A percentile compares a stretch with the other conserved stretches of the same genome.
phyloP scores from a whole-genome alignment of 495 filamentous ascomycete species.

The Aspergillus asperescens region DNA sequence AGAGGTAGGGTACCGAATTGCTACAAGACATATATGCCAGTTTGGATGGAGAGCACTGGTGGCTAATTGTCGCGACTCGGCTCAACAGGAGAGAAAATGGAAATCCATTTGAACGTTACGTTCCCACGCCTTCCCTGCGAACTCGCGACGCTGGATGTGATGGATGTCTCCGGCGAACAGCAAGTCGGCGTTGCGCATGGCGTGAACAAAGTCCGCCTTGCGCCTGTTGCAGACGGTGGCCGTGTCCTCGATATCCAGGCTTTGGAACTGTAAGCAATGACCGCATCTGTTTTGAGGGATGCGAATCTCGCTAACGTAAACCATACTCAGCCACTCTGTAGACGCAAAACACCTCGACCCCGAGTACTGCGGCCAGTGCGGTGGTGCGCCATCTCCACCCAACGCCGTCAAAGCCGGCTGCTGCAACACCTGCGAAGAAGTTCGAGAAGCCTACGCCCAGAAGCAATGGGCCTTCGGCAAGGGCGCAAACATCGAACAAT shows the following conservation, averaged over 20 bases:
- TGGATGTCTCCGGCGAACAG: slow-evolving; percentile 97
- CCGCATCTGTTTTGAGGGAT: not conserved
- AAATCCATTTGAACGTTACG: slow-evolving; percentile 96
- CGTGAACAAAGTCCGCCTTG: slow-evolving; percentile 79
- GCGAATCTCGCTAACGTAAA: not conserved
- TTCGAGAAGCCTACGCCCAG: slow-evolving; percentile 85
- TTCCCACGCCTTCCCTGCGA: slow-evolving; percentile 94
- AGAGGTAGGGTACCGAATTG: slow-evolving; percentile 66
- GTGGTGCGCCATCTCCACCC: slow-evolving; percentile 68
- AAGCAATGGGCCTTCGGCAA: slow-evolving; percentile 89
- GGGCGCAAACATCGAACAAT: slow-evolving; percentile 92
- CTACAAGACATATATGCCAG: not conserved
- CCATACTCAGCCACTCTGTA: slow-evolving; percentile 51
- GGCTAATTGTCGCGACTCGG: slow-evolving; percentile 2
- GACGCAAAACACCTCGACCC: slow-evolving; percentile 80
- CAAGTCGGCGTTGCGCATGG: slow-evolving; percentile 91
- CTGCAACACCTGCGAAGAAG: slow-evolving; percentile 96
- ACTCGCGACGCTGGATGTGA: slow-evolving; percentile 91
- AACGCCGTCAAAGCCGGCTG: slow-evolving; percentile 72
- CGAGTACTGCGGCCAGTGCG: slow-evolving; percentile 89
- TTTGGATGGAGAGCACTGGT: not conserved
- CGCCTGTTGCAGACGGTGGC: slow-evolving; percentile 66
- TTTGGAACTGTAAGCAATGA: slow-evolving; percentile 60
- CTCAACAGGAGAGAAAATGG: slow-evolving; percentile 81
- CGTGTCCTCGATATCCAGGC: slow-evolving; percentile 68